Percentiles rank a stretch among this genome's conserved stretches.
Evolutionary conservation across 2,329 filamentous ascomycete species (phyloP).

Genomic region (Sclerotinia minor): DNA sequence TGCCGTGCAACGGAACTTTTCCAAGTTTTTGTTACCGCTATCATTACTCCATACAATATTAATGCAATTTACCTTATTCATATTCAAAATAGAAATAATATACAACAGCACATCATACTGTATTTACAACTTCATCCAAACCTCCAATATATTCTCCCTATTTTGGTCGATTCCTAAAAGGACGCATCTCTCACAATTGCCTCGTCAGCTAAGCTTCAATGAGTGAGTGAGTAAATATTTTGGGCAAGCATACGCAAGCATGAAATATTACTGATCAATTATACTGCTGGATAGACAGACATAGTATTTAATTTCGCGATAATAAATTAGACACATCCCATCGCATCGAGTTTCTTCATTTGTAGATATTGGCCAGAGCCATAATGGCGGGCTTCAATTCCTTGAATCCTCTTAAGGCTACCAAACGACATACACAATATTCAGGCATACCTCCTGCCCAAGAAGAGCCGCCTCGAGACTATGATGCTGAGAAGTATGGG

Average conservation of each 20-base stretch:
- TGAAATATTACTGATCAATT: constrained; percentile 3
- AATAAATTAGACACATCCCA: constrained; percentile 9
- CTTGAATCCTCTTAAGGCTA: constrained; percentile 46
- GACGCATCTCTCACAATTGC: not conserved
- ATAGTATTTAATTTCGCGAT: not conserved
- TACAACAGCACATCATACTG: not conserved
- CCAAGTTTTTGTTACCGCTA: not conserved
- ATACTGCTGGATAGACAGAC: constrained; percentile 11
- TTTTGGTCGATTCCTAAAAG: not conserved
- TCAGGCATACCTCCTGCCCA: constrained; percentile 26
- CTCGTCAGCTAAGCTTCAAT: not conserved
- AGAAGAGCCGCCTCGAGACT: constrained; percentile 27
- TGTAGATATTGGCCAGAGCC: constrained; percentile 7
- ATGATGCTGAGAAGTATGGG: constrained; percentile 39
- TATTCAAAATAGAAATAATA: not conserved
- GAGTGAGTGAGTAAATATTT: constrained; percentile 12
- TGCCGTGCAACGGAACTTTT: constrained; percentile 4
- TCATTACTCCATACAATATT: not conserved
- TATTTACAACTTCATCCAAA: not conserved
- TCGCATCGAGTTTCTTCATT: not conserved
- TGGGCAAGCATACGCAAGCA: not conserved
- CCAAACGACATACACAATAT: constrained; percentile 38
- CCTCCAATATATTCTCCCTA: not conserved
- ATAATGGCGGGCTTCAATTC: constrained; percentile 52
- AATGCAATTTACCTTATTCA: not conserved